Evolutionary conservation across 345 rosid species (phyloP).

Genomic region (Litchi chinensis): DNA sequence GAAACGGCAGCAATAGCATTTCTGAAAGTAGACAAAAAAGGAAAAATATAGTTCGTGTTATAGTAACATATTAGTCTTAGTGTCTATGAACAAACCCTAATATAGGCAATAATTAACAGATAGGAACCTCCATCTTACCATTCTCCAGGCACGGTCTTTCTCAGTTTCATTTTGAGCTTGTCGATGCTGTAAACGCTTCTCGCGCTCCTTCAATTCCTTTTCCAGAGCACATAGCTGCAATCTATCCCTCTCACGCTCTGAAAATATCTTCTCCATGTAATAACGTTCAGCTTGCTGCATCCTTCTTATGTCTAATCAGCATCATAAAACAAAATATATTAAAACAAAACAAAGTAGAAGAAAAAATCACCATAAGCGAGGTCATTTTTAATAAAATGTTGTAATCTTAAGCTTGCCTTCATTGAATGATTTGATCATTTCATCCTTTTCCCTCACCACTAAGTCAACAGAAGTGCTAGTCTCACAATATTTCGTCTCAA

Average conservation of each 20-base stretch:
- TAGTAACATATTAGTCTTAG: not conserved
- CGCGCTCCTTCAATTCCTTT: conserved; percentile 40
- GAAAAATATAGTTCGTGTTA: conserved; percentile 4
- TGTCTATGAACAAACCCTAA: conserved; percentile 12
- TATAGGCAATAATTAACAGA: conserved; percentile 4
- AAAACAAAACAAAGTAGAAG: not conserved
- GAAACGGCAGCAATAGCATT: not conserved
- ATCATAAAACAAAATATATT: conserved; percentile 1
- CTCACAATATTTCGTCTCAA: conserved; percentile 45
- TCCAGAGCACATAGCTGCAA: conserved; percentile 38
- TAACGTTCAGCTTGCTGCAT: conserved; percentile 42
- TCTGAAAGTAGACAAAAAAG: not conserved
- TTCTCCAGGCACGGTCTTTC: conserved; percentile 45
- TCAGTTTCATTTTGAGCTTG: conserved; percentile 51
- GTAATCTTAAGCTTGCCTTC: conserved; percentile 43
- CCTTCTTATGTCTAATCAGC: conserved; percentile 32
- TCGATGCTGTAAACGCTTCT: conserved; percentile 45
- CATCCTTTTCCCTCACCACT: conserved; percentile 37
- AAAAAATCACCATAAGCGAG: conserved; percentile 1
- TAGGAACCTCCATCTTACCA: conserved; percentile 36
- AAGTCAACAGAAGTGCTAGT: conserved; percentile 23
- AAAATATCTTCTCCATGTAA: conserved; percentile 40
- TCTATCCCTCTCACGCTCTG: conserved; percentile 46
- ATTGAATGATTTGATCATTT: conserved; percentile 47
- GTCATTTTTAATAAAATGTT: not conserved